A percentile compares a stretch with the other conserved stretches of the same genome.
Evolutionary conservation across 2,329 filamentous ascomycete species (phyloP).

Genomic region (Aspergillus pseudoglaucus): DNA sequence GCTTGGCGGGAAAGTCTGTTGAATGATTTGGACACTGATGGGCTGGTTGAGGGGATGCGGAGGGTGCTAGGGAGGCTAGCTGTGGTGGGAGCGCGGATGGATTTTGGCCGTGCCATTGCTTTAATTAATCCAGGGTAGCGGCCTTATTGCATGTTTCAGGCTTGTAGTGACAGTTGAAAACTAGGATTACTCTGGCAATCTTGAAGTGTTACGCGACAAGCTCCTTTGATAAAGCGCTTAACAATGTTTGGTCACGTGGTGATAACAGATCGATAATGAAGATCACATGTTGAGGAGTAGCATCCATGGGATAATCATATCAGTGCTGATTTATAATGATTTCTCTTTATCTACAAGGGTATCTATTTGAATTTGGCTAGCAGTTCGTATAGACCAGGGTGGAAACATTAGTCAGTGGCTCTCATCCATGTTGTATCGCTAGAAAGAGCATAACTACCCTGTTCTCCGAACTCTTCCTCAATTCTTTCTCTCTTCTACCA

Average conservation of each 20-base stretch:
- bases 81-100: constrained; percentile 56
- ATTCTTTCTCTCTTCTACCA: too few relatives aligned
- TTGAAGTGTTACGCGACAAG: background rate
- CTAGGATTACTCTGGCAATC: background rate
- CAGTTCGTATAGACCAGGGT: too few relatives aligned
- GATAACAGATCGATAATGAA: background rate
- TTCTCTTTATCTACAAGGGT: too few relatives aligned
- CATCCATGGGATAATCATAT: too few relatives aligned
- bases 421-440: too few relatives aligned
- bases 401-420: too few relatives aligned
- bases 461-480: too few relatives aligned
- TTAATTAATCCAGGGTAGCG: background rate
- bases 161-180: too few relatives aligned
- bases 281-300: too few relatives aligned
- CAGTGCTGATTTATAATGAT: too few relatives aligned
- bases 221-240: background rate
- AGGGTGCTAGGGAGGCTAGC: constrained; percentile 65
- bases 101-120: constrained; percentile 27
- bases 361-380: too few relatives aligned
- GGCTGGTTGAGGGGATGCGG: constrained; percentile 59
- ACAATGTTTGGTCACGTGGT: background rate
- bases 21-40: constrained; percentile 60
- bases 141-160: background rate
- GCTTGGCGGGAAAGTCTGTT: constrained; percentile 64
- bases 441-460: too few relatives aligned